A percentile compares a stretch with the other conserved stretches of the same genome.
Evolutionary conservation across 1,139 yeast species (phyloP).

Genomic region (Nakaseomyces delphensis): DNA sequence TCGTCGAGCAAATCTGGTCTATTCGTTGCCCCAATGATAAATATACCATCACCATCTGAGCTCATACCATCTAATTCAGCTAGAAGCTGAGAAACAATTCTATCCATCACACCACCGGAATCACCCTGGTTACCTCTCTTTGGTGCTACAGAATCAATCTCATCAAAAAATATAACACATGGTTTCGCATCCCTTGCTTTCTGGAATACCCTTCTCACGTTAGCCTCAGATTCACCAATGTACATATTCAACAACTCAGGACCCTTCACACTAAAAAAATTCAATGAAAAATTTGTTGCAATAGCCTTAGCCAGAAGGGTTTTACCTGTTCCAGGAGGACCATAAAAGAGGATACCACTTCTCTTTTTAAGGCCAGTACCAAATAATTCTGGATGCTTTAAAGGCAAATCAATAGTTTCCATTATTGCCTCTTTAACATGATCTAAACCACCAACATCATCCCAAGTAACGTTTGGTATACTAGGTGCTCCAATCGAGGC

Average conservation of each 20-base stretch:
- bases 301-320: conserved; percentile 92
- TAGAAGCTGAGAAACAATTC: conserved; percentile 87
- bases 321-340: conserved; percentile 98
- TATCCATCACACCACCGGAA: conserved; percentile 97
- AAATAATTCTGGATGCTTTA: conserved; percentile 85
- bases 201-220: conserved; percentile 88
- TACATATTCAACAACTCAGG: conserved; percentile 94
- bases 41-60: conserved; percentile 79
- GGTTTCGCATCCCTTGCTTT: conserved; percentile 94
- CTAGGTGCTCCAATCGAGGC: conserved; percentile 96
- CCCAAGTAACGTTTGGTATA: conserved; percentile 94
- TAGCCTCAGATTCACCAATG: conserved; percentile 97
- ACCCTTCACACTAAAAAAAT: conserved; percentile 92
- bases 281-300: conserved; percentile 87
- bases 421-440: conserved; percentile 82
- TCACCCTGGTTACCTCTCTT: conserved; percentile 97
- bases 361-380: conserved; percentile 83
- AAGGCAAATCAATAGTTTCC: conserved; percentile 93
- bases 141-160: conserved; percentile 95
- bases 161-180: conserved; percentile 94
- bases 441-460: conserved; percentile 68
- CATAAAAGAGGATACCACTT: conserved; percentile 89
- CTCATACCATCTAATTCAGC: conserved; percentile 97
- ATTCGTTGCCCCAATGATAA: conserved; percentile 95
- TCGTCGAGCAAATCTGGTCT: conserved; percentile 92